Conservation (phyloP, 1,284 basidiomycete species). For the Microbotryum lychnidis-dioicae region DNA sequence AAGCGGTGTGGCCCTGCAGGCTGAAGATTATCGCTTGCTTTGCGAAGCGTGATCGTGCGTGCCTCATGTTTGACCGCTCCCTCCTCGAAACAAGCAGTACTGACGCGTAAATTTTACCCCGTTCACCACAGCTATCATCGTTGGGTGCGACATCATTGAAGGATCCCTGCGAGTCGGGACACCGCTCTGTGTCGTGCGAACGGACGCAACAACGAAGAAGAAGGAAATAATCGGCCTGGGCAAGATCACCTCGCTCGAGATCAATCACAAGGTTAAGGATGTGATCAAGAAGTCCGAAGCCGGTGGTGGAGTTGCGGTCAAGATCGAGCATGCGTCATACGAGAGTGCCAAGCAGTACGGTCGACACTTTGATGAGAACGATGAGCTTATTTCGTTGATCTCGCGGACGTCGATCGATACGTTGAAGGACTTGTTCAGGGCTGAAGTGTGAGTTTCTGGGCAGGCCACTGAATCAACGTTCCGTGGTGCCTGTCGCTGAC, state of each 20-base stretch:
- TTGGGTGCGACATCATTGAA: slow-evolving; percentile 94
- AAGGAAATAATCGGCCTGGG: slow-evolving; percentile 86
- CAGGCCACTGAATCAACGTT: too few relatives aligned
- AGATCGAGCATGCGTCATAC: slow-evolving; percentile 95
- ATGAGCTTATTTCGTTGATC: slow-evolving; percentile 85
- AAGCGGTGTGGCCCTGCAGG: slow-evolving; percentile 94
- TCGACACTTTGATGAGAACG: slow-evolving; percentile 65
- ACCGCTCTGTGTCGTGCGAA: slow-evolving; percentile 87
- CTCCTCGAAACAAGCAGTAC: not conserved
- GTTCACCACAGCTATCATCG: slow-evolving; percentile 51
- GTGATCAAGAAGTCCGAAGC: slow-evolving; percentile 87
- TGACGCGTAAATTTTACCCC: not conserved
- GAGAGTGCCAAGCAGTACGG: slow-evolving; percentile 92
- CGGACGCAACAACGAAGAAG: slow-evolving; percentile 75
- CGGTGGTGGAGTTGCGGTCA: slow-evolving; percentile 93
- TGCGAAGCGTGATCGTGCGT: slow-evolving; percentile 79
- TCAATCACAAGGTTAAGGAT: slow-evolving; percentile 57
- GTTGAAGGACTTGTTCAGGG: slow-evolving; percentile 56
- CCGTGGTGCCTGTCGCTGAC: slow-evolving; percentile 8
- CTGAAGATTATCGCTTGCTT: slow-evolving; percentile 88
- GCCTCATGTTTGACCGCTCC: not conserved
- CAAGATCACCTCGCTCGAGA: slow-evolving; percentile 90
- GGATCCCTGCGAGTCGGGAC: slow-evolving; percentile 85
- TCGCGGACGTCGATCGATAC: slow-evolving; percentile 89
- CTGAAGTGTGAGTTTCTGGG: slow-evolving; percentile 12